Percentiles rank a stretch among this genome's conserved stretches.
phyloP scores from a whole-genome alignment of 2,329 filamentous ascomycete genomes.

The Diatrype stigma region DNA sequence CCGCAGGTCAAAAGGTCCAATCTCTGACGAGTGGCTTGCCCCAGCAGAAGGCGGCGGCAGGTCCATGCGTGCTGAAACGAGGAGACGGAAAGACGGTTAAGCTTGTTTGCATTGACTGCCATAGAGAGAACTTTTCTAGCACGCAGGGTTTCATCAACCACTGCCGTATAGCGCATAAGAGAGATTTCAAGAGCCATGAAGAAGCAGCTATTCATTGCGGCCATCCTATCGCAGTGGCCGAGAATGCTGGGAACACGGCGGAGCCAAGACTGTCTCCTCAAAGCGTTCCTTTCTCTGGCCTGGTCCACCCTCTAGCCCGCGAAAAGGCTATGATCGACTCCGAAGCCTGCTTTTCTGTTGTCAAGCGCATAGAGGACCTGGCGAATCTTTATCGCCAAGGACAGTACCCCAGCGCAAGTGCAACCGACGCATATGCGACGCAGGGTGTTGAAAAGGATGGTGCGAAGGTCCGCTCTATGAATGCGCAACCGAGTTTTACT shows the following conservation, averaged over 20 bases:
- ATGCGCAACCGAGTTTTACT: conserved; percentile 38
- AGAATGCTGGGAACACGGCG: conserved; percentile 44
- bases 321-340: conserved; percentile 51
- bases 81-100: conserved; percentile 84
- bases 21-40: conserved; percentile 67
- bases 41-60: conserved; percentile 73
- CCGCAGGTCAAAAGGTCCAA: conserved; percentile 60
- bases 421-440: conserved; percentile 42
- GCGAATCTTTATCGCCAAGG: conserved; percentile 49
- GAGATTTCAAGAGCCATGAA: conserved; percentile 94
- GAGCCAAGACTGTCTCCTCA: conserved; percentile 33
- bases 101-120: conserved; percentile 83
- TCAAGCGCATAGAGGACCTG: conserved; percentile 48
- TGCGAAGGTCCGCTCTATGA: conserved; percentile 19
- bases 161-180: conserved; percentile 89
- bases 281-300: conserved; percentile 36
- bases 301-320: conserved; percentile 60
- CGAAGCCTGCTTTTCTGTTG: conserved; percentile 48
- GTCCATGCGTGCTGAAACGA: conserved; percentile 80
- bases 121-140: conserved; percentile 88
- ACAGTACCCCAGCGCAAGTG: conserved; percentile 44
- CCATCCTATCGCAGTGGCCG: conserved; percentile 70
- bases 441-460: conserved; percentile 28
- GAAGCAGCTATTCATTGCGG: conserved; percentile 87
- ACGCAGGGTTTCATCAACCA: conserved; percentile 99